Evolutionary conservation across 306 rosid species (phyloP), one percentile per base, ranked within the genome.

Genomic region (Quercus robur): DNA sequence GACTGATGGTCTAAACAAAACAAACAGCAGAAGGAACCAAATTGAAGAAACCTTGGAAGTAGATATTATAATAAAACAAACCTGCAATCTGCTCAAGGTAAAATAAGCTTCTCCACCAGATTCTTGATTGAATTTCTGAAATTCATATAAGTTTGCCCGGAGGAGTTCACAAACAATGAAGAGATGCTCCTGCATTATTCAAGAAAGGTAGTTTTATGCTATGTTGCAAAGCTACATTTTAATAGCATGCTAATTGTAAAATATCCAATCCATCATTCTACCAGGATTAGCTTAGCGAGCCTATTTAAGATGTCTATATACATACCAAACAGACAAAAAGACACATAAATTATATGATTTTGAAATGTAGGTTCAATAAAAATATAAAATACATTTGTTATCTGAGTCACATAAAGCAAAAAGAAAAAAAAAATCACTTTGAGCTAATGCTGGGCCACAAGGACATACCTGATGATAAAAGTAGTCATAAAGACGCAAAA

Each of bases 161-260:
- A 96, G 94, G 80, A 93, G 97, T 83, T 96, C 99, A 6, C 98
- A 91, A 72, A 93, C 98, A 59, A 96, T 89, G 83, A 96, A 93
- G 69, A 96, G 96, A 89, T 93, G 99, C 88, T 96, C 99, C 99
- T 95, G 83, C 15, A 80, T 75, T 72, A 69, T 26, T 78, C 69
- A 75, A 56, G 63, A 30, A 77, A 76, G 70, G 75, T 2, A 31
- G 56, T 13, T 15, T 23, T 25, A 21, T 23, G 62, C n/a, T 77
- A 18, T 19, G 31, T 44, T 18, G 75, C 35, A 23, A 59, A 81
- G 68, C 55, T 35, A 44, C 21, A 35, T 33, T 33, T 35, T 9
- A 68, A 35, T 35, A 33, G 6, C 52, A 35, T 66, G 52, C 31
- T 57, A 23, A 25, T 80, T 31, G 74, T 73, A 70, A 9, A 74